Evolutionary conservation across 2,329 filamentous ascomycete genomes (phyloP).

Genomic region (Lachnellula subtilissima): DNA sequence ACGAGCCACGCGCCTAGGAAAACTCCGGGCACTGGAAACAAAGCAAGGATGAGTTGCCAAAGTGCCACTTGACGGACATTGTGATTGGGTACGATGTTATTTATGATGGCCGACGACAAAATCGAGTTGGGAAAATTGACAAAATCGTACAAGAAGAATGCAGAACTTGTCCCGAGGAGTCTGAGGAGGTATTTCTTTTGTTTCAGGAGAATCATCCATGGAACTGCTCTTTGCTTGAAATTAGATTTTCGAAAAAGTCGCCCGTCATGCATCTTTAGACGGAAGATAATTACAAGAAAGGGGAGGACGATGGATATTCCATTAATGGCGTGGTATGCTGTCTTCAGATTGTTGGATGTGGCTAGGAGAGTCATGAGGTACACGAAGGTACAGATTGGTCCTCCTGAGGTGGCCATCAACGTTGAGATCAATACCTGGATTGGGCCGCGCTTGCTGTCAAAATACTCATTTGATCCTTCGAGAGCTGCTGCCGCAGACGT

Average conservation of each 20-base stretch:
- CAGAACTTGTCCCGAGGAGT: slow-evolving; percentile 30
- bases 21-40: slow-evolving; percentile 33
- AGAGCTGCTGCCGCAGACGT: slow-evolving; percentile 35
- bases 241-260: slow-evolving; percentile 32
- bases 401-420: slow-evolving; percentile 33
- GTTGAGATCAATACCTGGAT: slow-evolving; percentile 35
- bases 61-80: slow-evolving; percentile 33
- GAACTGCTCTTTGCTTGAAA: slow-evolving; percentile 27
- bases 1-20: slow-evolving; percentile 32
- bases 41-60: slow-evolving; percentile 34
- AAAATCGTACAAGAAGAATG: slow-evolving; percentile 36
- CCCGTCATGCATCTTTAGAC: slow-evolving; percentile 34
- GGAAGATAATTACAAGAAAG: slow-evolving; percentile 30
- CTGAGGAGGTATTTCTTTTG: slow-evolving; percentile 27
- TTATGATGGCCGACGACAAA: slow-evolving; percentile 33
- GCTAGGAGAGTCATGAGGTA: slow-evolving; percentile 34
- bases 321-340: slow-evolving; percentile 29
- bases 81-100: slow-evolving; percentile 30
- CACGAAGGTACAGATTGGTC: slow-evolving; percentile 33
- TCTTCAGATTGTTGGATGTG: slow-evolving; percentile 32
- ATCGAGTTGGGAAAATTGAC: slow-evolving; percentile 36
- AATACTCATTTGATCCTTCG: slow-evolving; percentile 32
- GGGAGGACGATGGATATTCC: slow-evolving; percentile 33
- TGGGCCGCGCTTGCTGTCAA: slow-evolving; percentile 28
- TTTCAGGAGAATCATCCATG: slow-evolving; percentile 26